Base-by-base conservation (phyloP, 441 rosid species). In the Codiaeum variegatum region DNA sequence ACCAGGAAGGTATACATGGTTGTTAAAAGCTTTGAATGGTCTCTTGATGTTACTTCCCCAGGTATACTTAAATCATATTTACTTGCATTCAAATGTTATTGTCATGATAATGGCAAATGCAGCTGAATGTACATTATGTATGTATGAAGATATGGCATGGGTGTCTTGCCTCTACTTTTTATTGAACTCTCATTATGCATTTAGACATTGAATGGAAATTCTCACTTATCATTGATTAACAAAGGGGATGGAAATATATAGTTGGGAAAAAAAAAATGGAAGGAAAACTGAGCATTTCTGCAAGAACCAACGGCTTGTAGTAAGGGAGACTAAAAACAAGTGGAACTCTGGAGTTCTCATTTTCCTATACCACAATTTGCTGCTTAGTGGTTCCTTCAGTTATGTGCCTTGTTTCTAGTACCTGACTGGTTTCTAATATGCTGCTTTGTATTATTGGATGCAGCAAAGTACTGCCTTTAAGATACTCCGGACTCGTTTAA, bases 1-100 rank as follows among this genome's bases (percentile, higher is more conserved):
- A 81, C 97, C 98, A 34, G 93, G 93, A 83, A 96, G 93, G 80
- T 89, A 86, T 81, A 86, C 78, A 44, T 93, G 94, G 91, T 87
- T 96, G 78, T 80, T 96, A 72, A 93, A 96, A 84, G 92, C 93
- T 63, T 84, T 96, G 77, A 87, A 96, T 79, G 99, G 99, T 80
- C 98, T 96, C 73, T 84, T 93, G 60, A 96, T 96, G 98, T 80
- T 96, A 79, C 99, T 96, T 82, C 99, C 99, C 47, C 99, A 96
- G 98, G 99, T 90, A 83, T 63, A 21, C 31, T 42, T 66, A 42
- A 26, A 47, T 63, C 13, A 29, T 55, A 64, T 36, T 21, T 16
- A 18, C 38, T 56, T 21, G 34, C 29, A 26, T 36, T 64, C 16
- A 58, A 61, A 32, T 32, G 62, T 10, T 29, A 51, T 38, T 12